A percentile compares a stretch with the other conserved stretches of the same genome.
These are phyloP conservation scores for Urochloa ruziziensis DNA, from an alignment of 176 grass and related monocot genomes.

Conservation along the genomic window DNA sequence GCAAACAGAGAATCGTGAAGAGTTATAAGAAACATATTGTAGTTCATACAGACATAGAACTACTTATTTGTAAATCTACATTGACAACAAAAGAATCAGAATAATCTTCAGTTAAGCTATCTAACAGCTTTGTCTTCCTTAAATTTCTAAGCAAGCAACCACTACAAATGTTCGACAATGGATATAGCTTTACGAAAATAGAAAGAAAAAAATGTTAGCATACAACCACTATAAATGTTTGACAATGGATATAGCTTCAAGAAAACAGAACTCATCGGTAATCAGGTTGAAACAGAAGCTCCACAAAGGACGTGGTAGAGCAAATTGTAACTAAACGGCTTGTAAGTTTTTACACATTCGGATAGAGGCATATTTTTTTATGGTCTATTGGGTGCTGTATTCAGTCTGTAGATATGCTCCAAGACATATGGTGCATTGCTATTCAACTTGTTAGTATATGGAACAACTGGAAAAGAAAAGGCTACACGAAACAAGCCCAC, in stretches of 20 bases:
- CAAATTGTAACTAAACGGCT: neutral
- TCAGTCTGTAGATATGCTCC: neutral
- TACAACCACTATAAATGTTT: neutral
- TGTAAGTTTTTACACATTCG: neutral
- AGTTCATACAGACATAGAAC: neutral
- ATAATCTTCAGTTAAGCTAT: neutral
- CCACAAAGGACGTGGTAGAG: neutral
- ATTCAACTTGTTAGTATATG: neutral
- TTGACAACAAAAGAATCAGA: neutral
- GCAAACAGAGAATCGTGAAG: neutral
- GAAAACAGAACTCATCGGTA: constrained; percentile 14
- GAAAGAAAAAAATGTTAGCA: neutral
- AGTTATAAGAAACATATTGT: neutral
- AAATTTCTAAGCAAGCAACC: neutral
- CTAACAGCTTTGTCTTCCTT: neutral
- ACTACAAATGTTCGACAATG: neutral
- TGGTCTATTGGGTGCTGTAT: neutral
- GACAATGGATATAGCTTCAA: neutral
- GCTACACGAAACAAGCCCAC: neutral
- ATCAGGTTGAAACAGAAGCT: neutral
- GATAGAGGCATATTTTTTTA: neutral
- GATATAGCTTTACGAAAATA: constrained; percentile 13
- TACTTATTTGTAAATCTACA: neutral
- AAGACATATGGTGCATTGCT: neutral
- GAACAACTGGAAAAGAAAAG: neutral